phyloP scores from a whole-genome alignment of 345 rosid species.

The Arabidopsis suecica region DNA sequence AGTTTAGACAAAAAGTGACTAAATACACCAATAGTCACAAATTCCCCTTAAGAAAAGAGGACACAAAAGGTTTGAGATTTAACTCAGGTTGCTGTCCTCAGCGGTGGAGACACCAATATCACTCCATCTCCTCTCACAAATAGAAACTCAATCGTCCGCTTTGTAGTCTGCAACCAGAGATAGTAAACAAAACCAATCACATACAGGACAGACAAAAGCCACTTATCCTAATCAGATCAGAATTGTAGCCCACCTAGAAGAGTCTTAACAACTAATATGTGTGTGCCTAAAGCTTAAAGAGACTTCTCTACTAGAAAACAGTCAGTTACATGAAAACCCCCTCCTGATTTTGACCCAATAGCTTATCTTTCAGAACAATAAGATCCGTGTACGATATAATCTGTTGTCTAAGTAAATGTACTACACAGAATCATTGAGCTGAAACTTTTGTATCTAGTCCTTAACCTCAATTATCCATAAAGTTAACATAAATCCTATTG shows the following conservation, averaged over 20 bases:
- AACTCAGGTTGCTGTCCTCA: constrained; percentile 81
- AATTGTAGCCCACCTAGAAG: not conserved
- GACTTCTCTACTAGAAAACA: constrained; percentile 6
- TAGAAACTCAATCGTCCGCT: constrained; percentile 80
- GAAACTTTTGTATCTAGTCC: not conserved
- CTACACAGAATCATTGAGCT: constrained; percentile 7
- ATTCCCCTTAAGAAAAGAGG: not conserved
- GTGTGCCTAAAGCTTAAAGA: constrained; percentile 16
- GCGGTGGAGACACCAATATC: constrained; percentile 96
- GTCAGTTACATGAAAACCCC: not conserved
- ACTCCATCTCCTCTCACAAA: constrained; percentile 99
- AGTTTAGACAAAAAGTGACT: constrained; percentile 27
- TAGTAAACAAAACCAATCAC: not conserved
- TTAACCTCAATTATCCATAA: not conserved
- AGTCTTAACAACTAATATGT: constrained; percentile 4
- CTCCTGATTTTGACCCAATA: not conserved
- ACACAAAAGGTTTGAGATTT: not conserved
- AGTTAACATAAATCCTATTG: not conserved
- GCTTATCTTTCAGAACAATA: not conserved
- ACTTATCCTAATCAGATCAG: not conserved
- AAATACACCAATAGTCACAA: constrained; percentile 29
- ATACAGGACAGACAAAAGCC: not conserved
- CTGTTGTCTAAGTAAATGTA: constrained; percentile 3
- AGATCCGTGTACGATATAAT: not conserved
- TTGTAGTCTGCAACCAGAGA: constrained; percentile 70